Base-by-base conservation (phyloP, 2,329 filamentous ascomycete genomes). In the Pyrenophora seminiperda region DNA sequence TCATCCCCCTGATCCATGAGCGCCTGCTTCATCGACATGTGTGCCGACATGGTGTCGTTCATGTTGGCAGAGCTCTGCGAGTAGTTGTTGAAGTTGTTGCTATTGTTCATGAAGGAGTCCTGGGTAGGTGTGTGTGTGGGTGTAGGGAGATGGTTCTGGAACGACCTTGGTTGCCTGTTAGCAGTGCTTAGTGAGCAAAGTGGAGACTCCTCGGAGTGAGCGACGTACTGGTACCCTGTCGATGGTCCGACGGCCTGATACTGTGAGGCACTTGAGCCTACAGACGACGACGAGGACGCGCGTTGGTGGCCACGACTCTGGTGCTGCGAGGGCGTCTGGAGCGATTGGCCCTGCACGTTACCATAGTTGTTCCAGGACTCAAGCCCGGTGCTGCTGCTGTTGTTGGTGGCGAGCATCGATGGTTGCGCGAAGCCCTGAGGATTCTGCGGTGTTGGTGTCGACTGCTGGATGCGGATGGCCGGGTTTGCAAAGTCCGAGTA, bases 21-120 rank as follows among this genome's bases (percentile, higher is more conserved):
- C 50, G 79, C 80, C 52, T 79, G 78, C 74, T 81, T 82, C 80
- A 85, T 84, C 41, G 81, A 82, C 67, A 81, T 75, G 62, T 84
- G 81, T n/a, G 81, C 78, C 9, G 78, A 75, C 63, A 76, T 75
- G 44, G 70, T 72, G 29, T 68, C 59, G 55, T 76, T 69, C 63
- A 81, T 75, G 53, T 73, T 73, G 11, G 68, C 56, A 15, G 76
- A 67, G 10, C 73, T 68, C 1, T 73, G 69, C 36, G 76, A 73
- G 70, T 76, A 79, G 59, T 72, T 75, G 61, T 76, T 75, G 65
- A 78, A 81, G 22, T 74, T 72, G 20, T 72, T 72, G 24, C n/a
- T n/a, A n/a, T 72, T 66, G 3, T 70, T 73, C 52, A 81, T 67
- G 58, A 81, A 81, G 3, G 75, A 75, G 51, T 79, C 76, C 65